Percentiles rank a stretch among this genome's conserved stretches.
These are phyloP conservation scores for Waitea zeae DNA, from an alignment of 1,284 basidiomycete genomes.

Conservation along the genomic window DNA sequence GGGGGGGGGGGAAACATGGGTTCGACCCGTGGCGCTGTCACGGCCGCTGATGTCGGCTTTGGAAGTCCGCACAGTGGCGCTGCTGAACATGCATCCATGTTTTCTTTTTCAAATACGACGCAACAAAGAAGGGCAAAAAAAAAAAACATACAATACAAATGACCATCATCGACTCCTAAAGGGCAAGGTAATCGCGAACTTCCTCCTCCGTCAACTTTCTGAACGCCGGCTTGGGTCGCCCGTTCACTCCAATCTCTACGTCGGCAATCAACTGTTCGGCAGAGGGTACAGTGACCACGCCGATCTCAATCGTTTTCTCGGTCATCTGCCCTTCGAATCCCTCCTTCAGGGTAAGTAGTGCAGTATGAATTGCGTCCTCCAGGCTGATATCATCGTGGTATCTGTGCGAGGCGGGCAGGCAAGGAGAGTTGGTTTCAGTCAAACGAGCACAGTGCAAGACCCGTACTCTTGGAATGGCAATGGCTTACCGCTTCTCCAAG, in stretches of 20 bases:
- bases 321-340: constrained; percentile 99
- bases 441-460: background rate
- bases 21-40: no score
- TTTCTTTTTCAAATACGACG: background rate
- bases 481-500: constrained; percentile 81
- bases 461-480: constrained; percentile 3
- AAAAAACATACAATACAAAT: constrained; percentile 6
- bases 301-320: constrained; percentile 98
- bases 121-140: no score
- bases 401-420: constrained; percentile 25
- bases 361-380: constrained; percentile 98
- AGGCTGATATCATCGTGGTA: constrained; percentile 99
- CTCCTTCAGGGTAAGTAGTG: constrained; percentile 96
- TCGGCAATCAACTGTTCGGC: constrained; percentile 55
- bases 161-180: constrained; percentile 23
- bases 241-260: constrained; percentile 51
- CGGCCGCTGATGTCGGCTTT: no score
- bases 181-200: constrained; percentile 81
- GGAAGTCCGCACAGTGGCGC: constrained; percentile 8
- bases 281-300: constrained; percentile 82
- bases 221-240: constrained; percentile 73
- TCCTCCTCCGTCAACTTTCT: constrained; percentile 89
- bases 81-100: background rate
- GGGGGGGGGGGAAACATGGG: no score
- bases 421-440: constrained; percentile 4